Evolutionary conservation across 2,329 filamentous ascomycete genomes (phyloP).

Genomic region (Aspergillus quadricinctus): DNA sequence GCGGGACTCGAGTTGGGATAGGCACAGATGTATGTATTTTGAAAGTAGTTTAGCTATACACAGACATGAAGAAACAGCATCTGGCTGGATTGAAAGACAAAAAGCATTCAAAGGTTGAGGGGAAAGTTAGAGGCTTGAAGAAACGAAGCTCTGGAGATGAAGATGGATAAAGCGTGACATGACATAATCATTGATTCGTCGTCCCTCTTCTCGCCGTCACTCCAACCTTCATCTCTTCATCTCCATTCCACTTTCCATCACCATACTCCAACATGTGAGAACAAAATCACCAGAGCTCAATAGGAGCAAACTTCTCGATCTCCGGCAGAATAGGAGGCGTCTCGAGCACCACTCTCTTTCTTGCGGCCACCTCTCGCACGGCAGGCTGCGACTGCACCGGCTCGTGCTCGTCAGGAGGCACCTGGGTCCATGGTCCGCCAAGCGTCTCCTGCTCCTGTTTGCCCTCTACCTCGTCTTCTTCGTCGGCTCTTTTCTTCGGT

Average conservation of each 20-base stretch:
- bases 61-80: neutral
- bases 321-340: neutral
- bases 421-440: neutral
- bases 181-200: conserved; percentile 8
- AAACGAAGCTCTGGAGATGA: neutral
- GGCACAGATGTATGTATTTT: neutral
- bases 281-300: neutral
- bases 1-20: neutral
- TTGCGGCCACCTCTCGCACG: neutral
- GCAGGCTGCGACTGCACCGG: neutral
- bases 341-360: neutral
- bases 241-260: neutral
- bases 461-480: neutral
- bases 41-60: neutral
- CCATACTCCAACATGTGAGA: neutral
- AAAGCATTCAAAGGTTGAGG: neutral
- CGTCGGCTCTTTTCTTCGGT: neutral
- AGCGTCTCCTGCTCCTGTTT: neutral
- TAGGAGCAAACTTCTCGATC: neutral
- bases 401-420: neutral
- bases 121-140: neutral
- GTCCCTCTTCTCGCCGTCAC: neutral
- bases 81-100: neutral
- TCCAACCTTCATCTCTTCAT: neutral
- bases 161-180: conserved; percentile 1